Evolutionary conservation across 257 asterid genomes (phyloP).

Genomic region (Solanum piurae): DNA sequence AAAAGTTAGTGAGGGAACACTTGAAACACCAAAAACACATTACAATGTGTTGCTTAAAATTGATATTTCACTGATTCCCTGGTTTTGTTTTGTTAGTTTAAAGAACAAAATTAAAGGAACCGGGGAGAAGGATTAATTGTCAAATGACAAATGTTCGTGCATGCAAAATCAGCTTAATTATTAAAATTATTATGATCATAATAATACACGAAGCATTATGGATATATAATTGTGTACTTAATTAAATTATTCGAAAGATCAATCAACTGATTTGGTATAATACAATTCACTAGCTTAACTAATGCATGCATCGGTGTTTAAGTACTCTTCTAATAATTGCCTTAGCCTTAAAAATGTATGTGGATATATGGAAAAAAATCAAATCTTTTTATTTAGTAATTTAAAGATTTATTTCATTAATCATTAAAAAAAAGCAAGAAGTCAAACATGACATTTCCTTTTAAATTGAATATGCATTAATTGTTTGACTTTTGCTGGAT

Average conservation of each 20-base stretch:
- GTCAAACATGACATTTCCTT: background rate
- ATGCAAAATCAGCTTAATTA: background rate
- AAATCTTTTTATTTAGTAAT: background rate
- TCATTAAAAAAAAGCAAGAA: background rate
- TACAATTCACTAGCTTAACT: background rate
- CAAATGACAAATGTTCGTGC: background rate
- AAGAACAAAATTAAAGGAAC: background rate
- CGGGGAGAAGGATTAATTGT: background rate
- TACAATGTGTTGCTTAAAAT: background rate
- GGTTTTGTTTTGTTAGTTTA: background rate
- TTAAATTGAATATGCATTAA: background rate
- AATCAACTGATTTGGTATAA: background rate
- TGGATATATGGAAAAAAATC: background rate
- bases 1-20: background rate
- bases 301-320: background rate
- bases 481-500: background rate
- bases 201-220: background rate
- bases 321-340: background rate
- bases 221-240: background rate
- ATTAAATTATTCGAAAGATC: background rate
- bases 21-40: background rate
- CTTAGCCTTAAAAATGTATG: background rate
- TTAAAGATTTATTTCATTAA: background rate
- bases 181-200: background rate
- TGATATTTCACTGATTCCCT: background rate